phyloP scores from a whole-genome alignment of 495 filamentous ascomycete species.

The Neurospora sp. region DNA sequence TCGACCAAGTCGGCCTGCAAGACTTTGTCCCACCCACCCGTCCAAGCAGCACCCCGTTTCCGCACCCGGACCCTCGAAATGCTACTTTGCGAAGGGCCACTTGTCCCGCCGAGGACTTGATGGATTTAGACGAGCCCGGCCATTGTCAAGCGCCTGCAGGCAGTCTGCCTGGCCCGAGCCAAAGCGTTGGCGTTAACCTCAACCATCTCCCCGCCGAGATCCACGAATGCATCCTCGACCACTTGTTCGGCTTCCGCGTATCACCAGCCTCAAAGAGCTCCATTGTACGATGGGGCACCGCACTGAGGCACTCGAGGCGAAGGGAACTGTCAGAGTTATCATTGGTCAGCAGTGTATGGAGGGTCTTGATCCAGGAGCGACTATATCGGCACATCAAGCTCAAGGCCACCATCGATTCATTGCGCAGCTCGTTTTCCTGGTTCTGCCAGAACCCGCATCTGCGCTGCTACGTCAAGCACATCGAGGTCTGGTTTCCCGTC shows the following conservation, averaged over 20 bases:
- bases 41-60: conserved; percentile 48
- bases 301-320: conserved; percentile 55
- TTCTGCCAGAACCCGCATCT: conserved; percentile 50
- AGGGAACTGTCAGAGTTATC: conserved; percentile 55
- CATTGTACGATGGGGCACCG: conserved; percentile 50
- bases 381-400: conserved; percentile 66
- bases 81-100: conserved; percentile 29
- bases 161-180: conserved; percentile 14
- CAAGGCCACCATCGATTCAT: conserved; percentile 52
- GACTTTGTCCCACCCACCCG: conserved; percentile 43
- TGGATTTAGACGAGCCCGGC: conserved; percentile 16
- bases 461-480: conserved; percentile 51
- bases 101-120: conserved; percentile 21
- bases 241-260: conserved; percentile 55
- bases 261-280: conserved; percentile 45
- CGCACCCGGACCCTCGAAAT: conserved; percentile 38
- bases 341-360: conserved; percentile 52
- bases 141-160: conserved; percentile 4
- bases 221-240: conserved; percentile 58
- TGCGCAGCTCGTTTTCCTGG: conserved; percentile 45
- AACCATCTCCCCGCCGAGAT: conserved; percentile 57
- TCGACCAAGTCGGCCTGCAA: conserved; percentile 31
- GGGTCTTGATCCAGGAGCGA: conserved; percentile 53
- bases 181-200: conserved; percentile 34
- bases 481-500: conserved; percentile 66